These are phyloP conservation scores for Adansonia gregorii DNA, from an alignment of 441 rosid genomes.

Conservation along the genomic window DNA sequence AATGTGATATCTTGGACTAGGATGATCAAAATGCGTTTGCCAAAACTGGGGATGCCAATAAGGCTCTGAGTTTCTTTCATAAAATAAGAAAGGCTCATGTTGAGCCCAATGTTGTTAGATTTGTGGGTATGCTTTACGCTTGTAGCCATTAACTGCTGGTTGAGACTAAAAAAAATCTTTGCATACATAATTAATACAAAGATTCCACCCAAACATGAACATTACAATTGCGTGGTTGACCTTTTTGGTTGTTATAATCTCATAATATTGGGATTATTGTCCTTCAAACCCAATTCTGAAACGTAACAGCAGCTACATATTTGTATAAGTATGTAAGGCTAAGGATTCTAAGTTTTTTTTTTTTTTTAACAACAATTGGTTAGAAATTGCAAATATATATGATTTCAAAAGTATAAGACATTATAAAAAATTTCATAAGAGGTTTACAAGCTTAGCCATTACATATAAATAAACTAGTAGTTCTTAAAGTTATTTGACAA, in stretches of 20 bases:
- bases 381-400: too few species aligned
- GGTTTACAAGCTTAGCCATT: too few species aligned
- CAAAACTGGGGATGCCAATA: conserved; percentile 49
- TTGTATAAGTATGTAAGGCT: too few species aligned
- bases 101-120: conserved; percentile 51
- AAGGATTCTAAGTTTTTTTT: too few species aligned
- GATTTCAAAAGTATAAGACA: too few species aligned
- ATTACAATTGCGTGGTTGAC: conserved; percentile 68
- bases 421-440: too few species aligned
- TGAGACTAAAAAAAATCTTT: conserved; percentile 50
- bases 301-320: too few species aligned
- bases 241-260: conserved; percentile 55
- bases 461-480: too few species aligned
- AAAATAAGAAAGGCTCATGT: conserved; percentile 46
- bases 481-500: too few species aligned
- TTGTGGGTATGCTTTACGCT: conserved; percentile 54
- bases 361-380: too few species aligned
- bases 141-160: conserved; percentile 59
- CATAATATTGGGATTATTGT: conserved; percentile 44
- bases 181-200: conserved; percentile 49
- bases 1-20: conserved; percentile 61
- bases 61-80: conserved; percentile 39
- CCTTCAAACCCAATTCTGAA: too few species aligned
- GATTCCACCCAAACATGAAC: conserved; percentile 50
- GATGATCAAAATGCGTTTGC: conserved; percentile 56